These are phyloP conservation scores for Penicillium sp. DNA, from an alignment of 2,329 filamentous ascomycete genomes.

Conservation along the genomic window DNA sequence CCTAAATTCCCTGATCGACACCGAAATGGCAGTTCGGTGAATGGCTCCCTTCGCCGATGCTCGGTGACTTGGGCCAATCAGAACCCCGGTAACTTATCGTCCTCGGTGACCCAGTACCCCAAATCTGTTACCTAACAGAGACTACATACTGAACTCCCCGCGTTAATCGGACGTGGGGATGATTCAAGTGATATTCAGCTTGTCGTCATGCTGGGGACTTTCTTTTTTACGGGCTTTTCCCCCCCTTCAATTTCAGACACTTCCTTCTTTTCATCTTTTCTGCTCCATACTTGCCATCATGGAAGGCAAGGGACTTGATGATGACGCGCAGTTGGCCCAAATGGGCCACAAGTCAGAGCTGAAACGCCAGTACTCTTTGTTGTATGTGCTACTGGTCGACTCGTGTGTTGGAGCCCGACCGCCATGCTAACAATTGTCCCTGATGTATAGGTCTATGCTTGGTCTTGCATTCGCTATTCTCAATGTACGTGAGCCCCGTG, in stretches of 20 bases:
- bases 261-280: background rate
- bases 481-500: constrained; percentile 41
- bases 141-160: constrained; percentile 11
- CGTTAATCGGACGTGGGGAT: constrained; percentile 11
- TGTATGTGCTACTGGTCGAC: constrained; percentile 33
- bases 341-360: constrained; percentile 60
- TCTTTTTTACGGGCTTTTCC: constrained; percentile 3
- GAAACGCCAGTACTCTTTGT: constrained; percentile 56
- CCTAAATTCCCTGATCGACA: constrained; percentile 3
- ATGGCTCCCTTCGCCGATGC: constrained; percentile 10
- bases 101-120: constrained; percentile 16
- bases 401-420: background rate
- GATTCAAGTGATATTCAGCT: constrained; percentile 14
- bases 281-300: constrained; percentile 6
- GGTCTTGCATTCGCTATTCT: constrained; percentile 62
- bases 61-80: constrained; percentile 16
- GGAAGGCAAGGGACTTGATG: constrained; percentile 29
- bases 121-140: constrained; percentile 26
- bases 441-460: constrained; percentile 51
- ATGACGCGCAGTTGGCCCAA: constrained; percentile 52
- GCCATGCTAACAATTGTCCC: constrained; percentile 6
- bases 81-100: constrained; percentile 10
- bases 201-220: constrained; percentile 13
- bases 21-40: background rate
- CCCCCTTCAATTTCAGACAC: background rate